Percentiles rank a stretch among this genome's conserved stretches.
Evolutionary conservation across 108 stramenopile genomes (phyloP).

Genomic region (Pseudonitzschia delicatissima): DNA sequence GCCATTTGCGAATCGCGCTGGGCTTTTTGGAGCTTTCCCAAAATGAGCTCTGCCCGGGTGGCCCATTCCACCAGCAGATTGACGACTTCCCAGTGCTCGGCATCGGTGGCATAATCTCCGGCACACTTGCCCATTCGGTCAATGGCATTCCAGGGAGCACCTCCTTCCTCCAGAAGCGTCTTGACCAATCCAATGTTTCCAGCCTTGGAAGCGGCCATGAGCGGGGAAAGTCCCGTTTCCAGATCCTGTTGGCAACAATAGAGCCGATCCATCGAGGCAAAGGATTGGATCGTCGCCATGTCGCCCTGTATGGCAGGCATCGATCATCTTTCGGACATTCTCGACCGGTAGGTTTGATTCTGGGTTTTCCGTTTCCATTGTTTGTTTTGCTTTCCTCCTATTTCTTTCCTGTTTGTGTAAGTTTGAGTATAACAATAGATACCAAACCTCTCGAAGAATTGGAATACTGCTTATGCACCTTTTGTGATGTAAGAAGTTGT

Average conservation of each 20-base stretch:
- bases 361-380: neutral
- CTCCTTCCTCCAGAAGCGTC: conserved; percentile 46
- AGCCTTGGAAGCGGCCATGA: conserved; percentile 64
- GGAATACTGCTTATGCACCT: no score
- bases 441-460: no score
- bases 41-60: conserved; percentile 72
- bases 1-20: conserved; percentile 7
- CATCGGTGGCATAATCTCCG: conserved; percentile 82
- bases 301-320: conserved; percentile 40
- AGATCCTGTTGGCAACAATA: conserved; percentile 66
- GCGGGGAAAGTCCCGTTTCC: conserved; percentile 66
- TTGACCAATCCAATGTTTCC: conserved; percentile 56
- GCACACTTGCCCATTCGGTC: conserved; percentile 80
- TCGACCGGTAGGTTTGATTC: conserved; percentile 10
- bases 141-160: conserved; percentile 93
- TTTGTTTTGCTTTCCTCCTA: no score
- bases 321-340: conserved; percentile 35
- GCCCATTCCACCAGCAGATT: conserved; percentile 81
- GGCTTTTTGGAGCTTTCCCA: conserved; percentile 64
- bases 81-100: conserved; percentile 75
- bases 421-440: no score
- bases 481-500: no score
- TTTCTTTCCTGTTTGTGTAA: no score
- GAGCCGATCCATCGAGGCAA: conserved; percentile 25
- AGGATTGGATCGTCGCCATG: conserved; percentile 13